Percentiles rank a stretch among this genome's conserved stretches.
These are phyloP conservation scores for Rostrohypoxylon terebratum DNA, from an alignment of 495 filamentous ascomycete species.

Conservation along the genomic window DNA sequence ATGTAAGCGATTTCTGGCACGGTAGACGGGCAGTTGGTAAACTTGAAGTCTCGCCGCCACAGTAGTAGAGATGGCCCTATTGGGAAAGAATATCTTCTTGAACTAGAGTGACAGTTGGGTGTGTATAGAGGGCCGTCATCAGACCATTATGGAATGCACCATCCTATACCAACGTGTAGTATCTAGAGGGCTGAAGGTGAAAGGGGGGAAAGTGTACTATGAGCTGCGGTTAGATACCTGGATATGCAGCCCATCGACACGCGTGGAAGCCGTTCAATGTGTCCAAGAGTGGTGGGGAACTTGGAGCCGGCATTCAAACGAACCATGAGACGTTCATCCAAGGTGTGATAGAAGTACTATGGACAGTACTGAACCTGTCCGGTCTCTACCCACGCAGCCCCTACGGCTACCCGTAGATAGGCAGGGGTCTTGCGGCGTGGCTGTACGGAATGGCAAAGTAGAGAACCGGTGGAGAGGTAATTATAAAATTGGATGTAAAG, in stretches of 20 bases:
- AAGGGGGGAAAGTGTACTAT: slow-evolving; percentile 35
- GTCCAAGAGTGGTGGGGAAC: slow-evolving; percentile 35
- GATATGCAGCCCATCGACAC: slow-evolving; percentile 25
- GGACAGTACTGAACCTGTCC: not conserved
- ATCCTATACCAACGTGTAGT: slow-evolving; percentile 33
- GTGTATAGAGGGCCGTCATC: slow-evolving; percentile 39
- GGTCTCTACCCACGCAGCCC: slow-evolving; percentile 28
- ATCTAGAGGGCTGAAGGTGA: slow-evolving; percentile 22
- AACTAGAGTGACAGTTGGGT: slow-evolving; percentile 42
- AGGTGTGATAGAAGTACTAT: slow-evolving; percentile 11
- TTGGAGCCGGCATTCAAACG: slow-evolving; percentile 32
- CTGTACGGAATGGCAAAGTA: slow-evolving; percentile 39
- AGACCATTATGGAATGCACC: slow-evolving; percentile 36
- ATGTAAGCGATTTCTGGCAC: slow-evolving; percentile 27
- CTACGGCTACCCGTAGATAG: slow-evolving; percentile 27
- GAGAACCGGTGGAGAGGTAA: slow-evolving; percentile 31
- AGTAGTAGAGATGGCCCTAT: slow-evolving; percentile 17
- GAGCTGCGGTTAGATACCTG: slow-evolving; percentile 35
- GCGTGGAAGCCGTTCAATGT: slow-evolving; percentile 31
- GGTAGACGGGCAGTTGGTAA: slow-evolving; percentile 31
- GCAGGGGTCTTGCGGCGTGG: slow-evolving; percentile 40
- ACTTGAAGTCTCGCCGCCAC: slow-evolving; percentile 33
- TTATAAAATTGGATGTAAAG: slow-evolving; percentile 21
- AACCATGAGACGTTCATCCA: slow-evolving; percentile 41
- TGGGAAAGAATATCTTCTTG: slow-evolving; percentile 28